These are phyloP conservation scores for Rhodosporidiobolus sp. DNA, from an alignment of 768 basidiomycete genomes.

Conservation along the genomic window DNA sequence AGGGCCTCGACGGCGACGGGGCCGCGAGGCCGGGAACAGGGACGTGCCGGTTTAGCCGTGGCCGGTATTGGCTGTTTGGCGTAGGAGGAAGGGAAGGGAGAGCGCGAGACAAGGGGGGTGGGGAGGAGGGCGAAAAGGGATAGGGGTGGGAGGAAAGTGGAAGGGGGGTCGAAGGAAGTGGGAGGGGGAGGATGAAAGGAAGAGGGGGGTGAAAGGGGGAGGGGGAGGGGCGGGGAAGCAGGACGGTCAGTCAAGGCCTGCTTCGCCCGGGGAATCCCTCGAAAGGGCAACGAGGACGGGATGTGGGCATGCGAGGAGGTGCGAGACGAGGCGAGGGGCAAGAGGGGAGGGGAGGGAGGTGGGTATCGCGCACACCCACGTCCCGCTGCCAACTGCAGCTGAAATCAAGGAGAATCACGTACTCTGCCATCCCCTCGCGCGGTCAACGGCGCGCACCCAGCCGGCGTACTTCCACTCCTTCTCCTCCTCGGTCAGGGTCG, in stretches of 20 bases:
- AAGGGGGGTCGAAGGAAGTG: not conserved
- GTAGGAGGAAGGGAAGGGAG: not conserved
- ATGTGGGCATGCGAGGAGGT: not conserved
- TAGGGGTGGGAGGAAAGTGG: not conserved
- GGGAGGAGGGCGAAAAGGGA: not conserved
- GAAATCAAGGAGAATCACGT: slow-evolving; percentile 11
- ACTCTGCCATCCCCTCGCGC: slow-evolving; percentile 75
- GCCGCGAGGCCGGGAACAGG: not conserved
- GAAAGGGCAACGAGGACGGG: not conserved
- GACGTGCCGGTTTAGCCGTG: slow-evolving; percentile 10
- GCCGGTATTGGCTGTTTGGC: slow-evolving; percentile 29
- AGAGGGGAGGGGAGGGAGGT: too few relatives aligned
- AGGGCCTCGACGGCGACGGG: too few relatives aligned
- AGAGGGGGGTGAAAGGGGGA: too few relatives aligned
- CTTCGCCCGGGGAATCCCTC: not conserved
- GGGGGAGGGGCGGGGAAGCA: too few relatives aligned
- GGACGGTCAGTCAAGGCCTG: slow-evolving; percentile 7
- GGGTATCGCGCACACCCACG: not conserved
- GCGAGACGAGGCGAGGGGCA: too few relatives aligned
- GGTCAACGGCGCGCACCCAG: slow-evolving; percentile 86
- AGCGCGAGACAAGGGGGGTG: not conserved
- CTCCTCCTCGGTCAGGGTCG: slow-evolving; percentile 56
- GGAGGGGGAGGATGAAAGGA: not conserved
- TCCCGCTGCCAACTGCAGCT: too few relatives aligned
- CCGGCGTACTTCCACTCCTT: slow-evolving; percentile 65